Percentiles rank a stretch among this genome's conserved stretches.
Conservation (phyloP, 805 yeast genomes). For the Candida silvicultrix region DNA sequence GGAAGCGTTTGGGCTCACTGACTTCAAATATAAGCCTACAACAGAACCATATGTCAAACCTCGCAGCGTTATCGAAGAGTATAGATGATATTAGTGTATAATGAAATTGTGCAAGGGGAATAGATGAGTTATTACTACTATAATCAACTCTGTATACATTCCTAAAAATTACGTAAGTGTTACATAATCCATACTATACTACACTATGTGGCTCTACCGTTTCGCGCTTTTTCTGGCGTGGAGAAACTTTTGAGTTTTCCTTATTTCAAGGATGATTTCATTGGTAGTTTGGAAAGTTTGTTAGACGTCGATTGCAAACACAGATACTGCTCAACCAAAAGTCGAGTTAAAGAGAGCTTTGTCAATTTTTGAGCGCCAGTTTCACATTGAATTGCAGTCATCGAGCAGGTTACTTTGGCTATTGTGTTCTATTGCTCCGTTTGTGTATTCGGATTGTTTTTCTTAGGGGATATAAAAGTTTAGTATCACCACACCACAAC, state of each 20-base stretch:
- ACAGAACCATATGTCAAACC: constrained; percentile 28
- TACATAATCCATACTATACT: too few species aligned
- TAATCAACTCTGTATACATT: too few species aligned
- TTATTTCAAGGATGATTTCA: not conserved
- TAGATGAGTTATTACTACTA: not conserved
- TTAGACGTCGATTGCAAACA: not conserved
- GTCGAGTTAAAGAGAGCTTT: not conserved
- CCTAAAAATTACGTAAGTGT: too few species aligned
- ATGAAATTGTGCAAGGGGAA: not conserved
- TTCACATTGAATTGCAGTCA: too few species aligned
- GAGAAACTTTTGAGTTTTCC: not conserved
- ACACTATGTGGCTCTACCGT: not conserved
- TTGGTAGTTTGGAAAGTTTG: not conserved
- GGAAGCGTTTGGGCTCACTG: constrained; percentile 22
- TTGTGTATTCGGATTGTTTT: not conserved
- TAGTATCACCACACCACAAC: not conserved
- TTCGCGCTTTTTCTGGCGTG: not conserved
- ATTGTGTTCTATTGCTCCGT: not conserved
- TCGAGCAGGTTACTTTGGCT: not conserved
- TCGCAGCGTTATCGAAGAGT: constrained; percentile 31
- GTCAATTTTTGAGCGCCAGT: too few species aligned
- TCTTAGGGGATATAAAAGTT: not conserved
- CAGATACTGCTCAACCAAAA: not conserved
- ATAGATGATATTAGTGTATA: not conserved
- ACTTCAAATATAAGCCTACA: constrained; percentile 29